phyloP scores from a whole-genome alignment of 148 eudicot genomes.

The Diospyros kaki region DNA sequence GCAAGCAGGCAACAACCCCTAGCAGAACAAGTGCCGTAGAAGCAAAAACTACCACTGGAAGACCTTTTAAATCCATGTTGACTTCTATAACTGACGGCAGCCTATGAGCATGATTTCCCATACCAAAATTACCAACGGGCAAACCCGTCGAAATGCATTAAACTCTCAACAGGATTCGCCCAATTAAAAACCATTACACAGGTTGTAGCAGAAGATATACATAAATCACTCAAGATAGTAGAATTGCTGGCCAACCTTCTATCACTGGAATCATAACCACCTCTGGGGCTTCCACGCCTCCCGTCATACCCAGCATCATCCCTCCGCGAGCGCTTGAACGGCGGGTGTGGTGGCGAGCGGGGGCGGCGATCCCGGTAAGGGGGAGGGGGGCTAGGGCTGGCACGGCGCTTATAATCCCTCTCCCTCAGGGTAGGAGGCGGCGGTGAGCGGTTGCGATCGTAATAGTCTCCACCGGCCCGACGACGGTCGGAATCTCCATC shows the following conservation, averaged over 20 bases:
- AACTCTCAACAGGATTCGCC: too few relatives aligned
- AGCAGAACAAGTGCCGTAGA: too few relatives aligned
- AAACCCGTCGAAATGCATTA: too few relatives aligned
- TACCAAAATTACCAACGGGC: too few relatives aligned
- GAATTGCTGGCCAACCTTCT: conserved; percentile 36
- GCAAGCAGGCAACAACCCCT: too few relatives aligned
- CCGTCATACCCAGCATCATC: conserved; percentile 64
- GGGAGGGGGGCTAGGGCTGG: conserved; percentile 62
- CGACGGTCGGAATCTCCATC: conserved; percentile 61
- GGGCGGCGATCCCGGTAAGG: conserved; percentile 67
- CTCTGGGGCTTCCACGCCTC: conserved; percentile 68
- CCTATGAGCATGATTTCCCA: too few relatives aligned
- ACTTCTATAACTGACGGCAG: too few relatives aligned
- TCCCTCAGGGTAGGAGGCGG: conserved; percentile 20
- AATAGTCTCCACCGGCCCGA: conserved; percentile 45
- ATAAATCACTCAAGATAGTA: too few relatives aligned
- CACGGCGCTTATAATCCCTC: conserved; percentile 59
- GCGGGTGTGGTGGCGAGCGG: conserved; percentile 72
- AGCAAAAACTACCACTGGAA: too few relatives aligned
- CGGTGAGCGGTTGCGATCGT: conserved; percentile 55
- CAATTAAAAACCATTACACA: too few relatives aligned
- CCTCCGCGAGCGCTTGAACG: conserved; percentile 63
- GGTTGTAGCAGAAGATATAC: too few relatives aligned
- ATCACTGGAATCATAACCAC: conserved; percentile 54
- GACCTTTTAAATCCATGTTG: too few relatives aligned